These are phyloP conservation scores for Pogostemon cablin DNA, from an alignment of 257 asterid species.

Conservation along the genomic window DNA sequence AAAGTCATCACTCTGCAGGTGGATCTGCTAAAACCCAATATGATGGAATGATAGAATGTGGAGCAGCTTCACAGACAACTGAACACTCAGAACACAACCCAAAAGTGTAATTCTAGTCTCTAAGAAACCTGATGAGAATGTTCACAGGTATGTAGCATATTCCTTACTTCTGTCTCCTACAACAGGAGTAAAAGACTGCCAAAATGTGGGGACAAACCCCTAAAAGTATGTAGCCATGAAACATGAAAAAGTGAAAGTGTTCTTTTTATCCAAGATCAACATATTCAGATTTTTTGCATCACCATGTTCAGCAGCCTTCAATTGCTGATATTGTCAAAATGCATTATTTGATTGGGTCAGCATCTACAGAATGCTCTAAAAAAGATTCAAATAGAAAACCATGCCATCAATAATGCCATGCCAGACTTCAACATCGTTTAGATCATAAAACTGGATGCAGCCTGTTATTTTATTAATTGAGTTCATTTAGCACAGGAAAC, in stretches of 20 bases:
- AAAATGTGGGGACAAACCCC: constrained; percentile 24
- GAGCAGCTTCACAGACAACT: constrained; percentile 28
- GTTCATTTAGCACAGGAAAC: constrained; percentile 13
- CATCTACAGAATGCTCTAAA: background rate
- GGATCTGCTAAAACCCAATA: constrained; percentile 55
- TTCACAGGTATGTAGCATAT: constrained; percentile 8
- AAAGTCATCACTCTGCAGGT: constrained; percentile 34
- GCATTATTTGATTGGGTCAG: constrained; percentile 7
- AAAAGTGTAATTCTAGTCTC: background rate
- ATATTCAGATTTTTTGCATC: constrained; percentile 12
- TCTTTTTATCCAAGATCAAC: background rate
- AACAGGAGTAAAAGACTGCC: constrained; percentile 15
- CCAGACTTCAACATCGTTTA: constrained; percentile 10
- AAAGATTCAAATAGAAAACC: background rate
- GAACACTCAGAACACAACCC: constrained; percentile 6
- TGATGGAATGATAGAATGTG: constrained; percentile 41
- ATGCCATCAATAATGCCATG: background rate
- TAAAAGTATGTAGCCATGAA: background rate
- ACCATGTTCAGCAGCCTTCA: constrained; percentile 21
- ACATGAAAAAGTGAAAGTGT: background rate
- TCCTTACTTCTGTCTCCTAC: background rate
- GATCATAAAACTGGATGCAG: constrained; percentile 17
- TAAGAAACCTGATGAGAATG: constrained; percentile 23
- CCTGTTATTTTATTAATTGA: constrained; percentile 6
- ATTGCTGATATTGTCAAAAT: background rate